phyloP scores from a whole-genome alignment of 768 basidiomycete genomes.

The Tulasnella calospora region DNA sequence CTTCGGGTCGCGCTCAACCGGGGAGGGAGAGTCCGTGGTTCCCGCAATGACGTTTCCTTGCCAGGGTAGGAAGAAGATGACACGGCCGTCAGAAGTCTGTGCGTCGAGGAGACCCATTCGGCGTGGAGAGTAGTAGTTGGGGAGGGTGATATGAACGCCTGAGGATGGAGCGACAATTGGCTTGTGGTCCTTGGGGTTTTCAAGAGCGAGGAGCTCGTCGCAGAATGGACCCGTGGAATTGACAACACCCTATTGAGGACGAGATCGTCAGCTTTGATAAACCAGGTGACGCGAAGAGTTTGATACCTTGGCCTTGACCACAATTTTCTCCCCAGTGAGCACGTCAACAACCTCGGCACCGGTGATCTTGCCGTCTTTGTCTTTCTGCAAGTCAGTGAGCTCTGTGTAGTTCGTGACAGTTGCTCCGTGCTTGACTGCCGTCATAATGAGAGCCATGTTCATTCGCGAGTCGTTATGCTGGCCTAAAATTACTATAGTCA shows the following conservation, averaged over 20 bases:
- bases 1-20: conserved; percentile 66
- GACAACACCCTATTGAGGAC: conserved; percentile 62
- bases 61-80: conserved; percentile 99
- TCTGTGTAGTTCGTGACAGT: conserved; percentile 85
- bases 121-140: conserved; percentile 92
- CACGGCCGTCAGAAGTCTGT: conserved; percentile 89
- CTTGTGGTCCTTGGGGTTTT: conserved; percentile 62
- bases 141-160: conserved; percentile 93
- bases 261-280: conserved; percentile 3
- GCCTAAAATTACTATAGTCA: conserved; percentile 45
- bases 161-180: conserved; percentile 90
- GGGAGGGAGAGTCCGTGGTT: conserved; percentile 82
- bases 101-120: conserved; percentile 96
- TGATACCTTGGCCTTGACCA: conserved; percentile 70
- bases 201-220: conserved; percentile 78
- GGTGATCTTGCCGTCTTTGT: conserved; percentile 52
- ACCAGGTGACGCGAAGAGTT: neutral
- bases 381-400: conserved; percentile 71
- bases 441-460: conserved; percentile 94
- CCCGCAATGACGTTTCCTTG: conserved; percentile 96
- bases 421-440: conserved; percentile 88
- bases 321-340: conserved; percentile 76
- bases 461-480: conserved; percentile 98
- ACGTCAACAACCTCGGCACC: conserved; percentile 77
- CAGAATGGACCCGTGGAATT: conserved; percentile 96